A percentile compares a stretch with the other conserved stretches of the same genome.
Evolutionary conservation across 306 rosid genomes (phyloP).

Genomic region (Begonia peltatifolia): DNA sequence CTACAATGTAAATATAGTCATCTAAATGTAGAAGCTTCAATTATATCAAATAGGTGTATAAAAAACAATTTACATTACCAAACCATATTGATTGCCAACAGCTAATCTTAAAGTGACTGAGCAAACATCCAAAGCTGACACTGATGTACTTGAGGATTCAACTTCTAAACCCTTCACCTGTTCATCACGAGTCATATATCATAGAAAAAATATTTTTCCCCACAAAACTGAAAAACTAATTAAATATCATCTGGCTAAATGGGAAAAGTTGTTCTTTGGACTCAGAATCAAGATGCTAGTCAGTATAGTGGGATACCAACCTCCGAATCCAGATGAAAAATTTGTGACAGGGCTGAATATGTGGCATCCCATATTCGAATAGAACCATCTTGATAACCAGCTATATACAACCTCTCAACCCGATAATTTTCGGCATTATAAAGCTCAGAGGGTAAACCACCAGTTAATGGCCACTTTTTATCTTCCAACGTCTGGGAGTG

Average conservation of each 20-base stretch:
- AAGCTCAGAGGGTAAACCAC: slow-evolving; percentile 56
- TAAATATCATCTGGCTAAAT: slow-evolving; percentile 6
- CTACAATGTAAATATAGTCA: slow-evolving; percentile 32
- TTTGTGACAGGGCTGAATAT: slow-evolving; percentile 38
- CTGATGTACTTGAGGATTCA: slow-evolving; percentile 27
- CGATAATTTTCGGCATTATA: slow-evolving; percentile 26
- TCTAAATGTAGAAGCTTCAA: slow-evolving; percentile 10
- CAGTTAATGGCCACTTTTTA: slow-evolving; percentile 62
- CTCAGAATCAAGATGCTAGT: slow-evolving; percentile 1
- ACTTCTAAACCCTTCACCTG: slow-evolving; percentile 42
- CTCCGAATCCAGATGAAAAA: slow-evolving; percentile 44
- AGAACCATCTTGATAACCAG: slow-evolving; percentile 89
- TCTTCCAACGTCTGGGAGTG: slow-evolving; percentile 18
- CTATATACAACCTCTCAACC: slow-evolving; percentile 46
- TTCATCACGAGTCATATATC: not conserved
- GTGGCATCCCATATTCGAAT: slow-evolving; percentile 80
- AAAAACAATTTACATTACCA: slow-evolving; percentile 29
- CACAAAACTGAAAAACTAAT: slow-evolving; percentile 9
- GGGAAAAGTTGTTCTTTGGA: slow-evolving; percentile 4
- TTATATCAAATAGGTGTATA: slow-evolving; percentile 8
- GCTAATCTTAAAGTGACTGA: slow-evolving; percentile 38
- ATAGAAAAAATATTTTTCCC: slow-evolving; percentile 7
- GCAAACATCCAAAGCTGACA: slow-evolving; percentile 67
- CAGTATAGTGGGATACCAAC: slow-evolving; percentile 21
- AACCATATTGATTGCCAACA: slow-evolving; percentile 56